Conservation (phyloP, 345 rosid genomes). For the Tarenaya hassleriana region DNA sequence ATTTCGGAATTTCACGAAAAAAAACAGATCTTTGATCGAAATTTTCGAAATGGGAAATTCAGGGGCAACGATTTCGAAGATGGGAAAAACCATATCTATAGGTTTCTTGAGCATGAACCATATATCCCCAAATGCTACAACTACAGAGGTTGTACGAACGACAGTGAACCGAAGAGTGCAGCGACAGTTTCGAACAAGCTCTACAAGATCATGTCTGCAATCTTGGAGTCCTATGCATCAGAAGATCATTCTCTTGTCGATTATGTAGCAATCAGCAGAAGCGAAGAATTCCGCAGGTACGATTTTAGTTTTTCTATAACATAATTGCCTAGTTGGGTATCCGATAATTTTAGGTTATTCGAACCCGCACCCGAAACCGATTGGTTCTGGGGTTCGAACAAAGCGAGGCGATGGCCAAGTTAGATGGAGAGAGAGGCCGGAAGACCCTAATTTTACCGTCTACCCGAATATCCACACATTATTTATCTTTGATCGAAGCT, state of each 20-base stretch:
- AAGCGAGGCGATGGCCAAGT: no score
- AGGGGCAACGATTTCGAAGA: conserved; percentile 83
- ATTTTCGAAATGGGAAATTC: neutral
- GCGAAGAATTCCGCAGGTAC: conserved; percentile 87
- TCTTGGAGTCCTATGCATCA: conserved; percentile 67
- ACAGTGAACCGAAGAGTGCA: conserved; percentile 51
- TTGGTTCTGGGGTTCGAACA: no score
- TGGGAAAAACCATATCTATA: conserved; percentile 63
- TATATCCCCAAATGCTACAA: conserved; percentile 59
- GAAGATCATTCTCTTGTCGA: conserved; percentile 55
- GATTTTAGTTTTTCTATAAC: neutral
- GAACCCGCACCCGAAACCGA: no score
- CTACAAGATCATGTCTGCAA: conserved; percentile 68
- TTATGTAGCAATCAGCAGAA: conserved; percentile 51
- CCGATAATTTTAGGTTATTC: neutral
- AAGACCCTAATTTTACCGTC: no score
- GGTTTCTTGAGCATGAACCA: conserved; percentile 83
- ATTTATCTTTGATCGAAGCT: no score
- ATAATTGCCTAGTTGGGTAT: neutral
- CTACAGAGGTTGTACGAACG: conserved; percentile 51
- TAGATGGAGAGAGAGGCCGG: no score
- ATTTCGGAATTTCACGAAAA: neutral
- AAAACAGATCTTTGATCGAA: no score
- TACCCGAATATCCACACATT: no score
- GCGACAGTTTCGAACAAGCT: conserved; percentile 41